Conservation (phyloP, 78 protist genomes). For the Dictyostelium capitatum region DNA sequence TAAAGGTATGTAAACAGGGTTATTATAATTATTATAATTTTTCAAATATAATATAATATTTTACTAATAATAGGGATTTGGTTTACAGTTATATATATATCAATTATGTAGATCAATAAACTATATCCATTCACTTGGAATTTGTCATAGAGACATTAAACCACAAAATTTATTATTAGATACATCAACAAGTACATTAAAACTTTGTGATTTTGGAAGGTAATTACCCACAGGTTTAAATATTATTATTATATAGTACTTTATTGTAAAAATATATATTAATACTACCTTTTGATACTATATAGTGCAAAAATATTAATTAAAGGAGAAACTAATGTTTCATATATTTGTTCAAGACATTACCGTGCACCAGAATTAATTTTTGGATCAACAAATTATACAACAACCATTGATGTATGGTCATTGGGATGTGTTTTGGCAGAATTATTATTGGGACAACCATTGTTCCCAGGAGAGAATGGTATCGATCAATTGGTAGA, state of each 20-base stretch:
- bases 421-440: conserved; percentile 97
- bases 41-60: background rate
- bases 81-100: conserved; percentile 89
- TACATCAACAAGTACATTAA: conserved; percentile 91
- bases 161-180: conserved; percentile 95
- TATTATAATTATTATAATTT: background rate
- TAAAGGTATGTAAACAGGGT: conserved; percentile 95
- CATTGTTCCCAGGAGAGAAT: conserved; percentile 97
- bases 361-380: conserved; percentile 99
- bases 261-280: background rate
- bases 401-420: conserved; percentile 96
- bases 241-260: background rate
- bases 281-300: background rate
- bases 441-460: conserved; percentile 96
- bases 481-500: conserved; percentile 98
- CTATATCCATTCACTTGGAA: conserved; percentile 91
- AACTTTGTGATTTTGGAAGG: conserved; percentile 99
- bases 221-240: conserved; percentile 9
- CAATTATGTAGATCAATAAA: conserved; percentile 96
- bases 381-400: conserved; percentile 98
- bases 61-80: background rate
- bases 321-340: conserved; percentile 97
- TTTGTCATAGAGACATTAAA: conserved; percentile 96
- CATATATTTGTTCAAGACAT: conserved; percentile 99
- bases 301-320: conserved; percentile 95